A percentile compares a stretch with the other conserved stretches of the same genome.
phyloP scores from a whole-genome alignment of 345 rosid genomes.

The Draba incana region DNA sequence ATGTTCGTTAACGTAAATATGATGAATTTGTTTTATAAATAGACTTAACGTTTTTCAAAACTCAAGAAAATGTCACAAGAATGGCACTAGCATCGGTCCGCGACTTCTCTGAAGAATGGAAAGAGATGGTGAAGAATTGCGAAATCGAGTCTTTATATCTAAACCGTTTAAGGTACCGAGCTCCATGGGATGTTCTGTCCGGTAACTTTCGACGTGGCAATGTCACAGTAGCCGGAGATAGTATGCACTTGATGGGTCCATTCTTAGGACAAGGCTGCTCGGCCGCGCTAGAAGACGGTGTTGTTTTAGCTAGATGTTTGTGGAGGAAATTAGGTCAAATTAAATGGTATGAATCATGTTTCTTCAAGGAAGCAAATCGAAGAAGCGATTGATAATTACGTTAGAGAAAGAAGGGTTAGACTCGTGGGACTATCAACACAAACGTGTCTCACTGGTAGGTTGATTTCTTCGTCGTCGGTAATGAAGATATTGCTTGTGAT shows the following conservation, averaged over 20 bases:
- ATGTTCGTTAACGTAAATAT: neutral
- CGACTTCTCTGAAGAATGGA: conserved; percentile 44
- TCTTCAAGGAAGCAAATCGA: conserved; percentile 8
- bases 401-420: conserved; percentile 51
- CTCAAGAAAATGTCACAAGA: conserved; percentile 41
- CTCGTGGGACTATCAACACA: conserved; percentile 48
- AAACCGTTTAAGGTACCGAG: conserved; percentile 44
- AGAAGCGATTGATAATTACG: conserved; percentile 46
- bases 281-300: conserved; percentile 51
- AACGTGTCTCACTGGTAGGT: conserved; percentile 48
- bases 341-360: neutral
- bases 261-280: conserved; percentile 60
- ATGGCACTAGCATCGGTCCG: conserved; percentile 33
- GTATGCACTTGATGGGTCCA: conserved; percentile 61
- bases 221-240: conserved; percentile 56
- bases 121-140: conserved; percentile 47
- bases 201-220: conserved; percentile 46
- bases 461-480: conserved; percentile 29
- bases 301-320: conserved; percentile 56
- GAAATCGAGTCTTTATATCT: conserved; percentile 43
- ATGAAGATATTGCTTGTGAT: conserved; percentile 29
- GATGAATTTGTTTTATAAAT: neutral
- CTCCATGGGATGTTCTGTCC: conserved; percentile 47
- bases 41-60: conserved; percentile 15
- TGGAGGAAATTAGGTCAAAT: conserved; percentile 39